These are phyloP conservation scores for Elsinoe perseae DNA, from an alignment of 2,329 filamentous ascomycete genomes.

Conservation along the genomic window DNA sequence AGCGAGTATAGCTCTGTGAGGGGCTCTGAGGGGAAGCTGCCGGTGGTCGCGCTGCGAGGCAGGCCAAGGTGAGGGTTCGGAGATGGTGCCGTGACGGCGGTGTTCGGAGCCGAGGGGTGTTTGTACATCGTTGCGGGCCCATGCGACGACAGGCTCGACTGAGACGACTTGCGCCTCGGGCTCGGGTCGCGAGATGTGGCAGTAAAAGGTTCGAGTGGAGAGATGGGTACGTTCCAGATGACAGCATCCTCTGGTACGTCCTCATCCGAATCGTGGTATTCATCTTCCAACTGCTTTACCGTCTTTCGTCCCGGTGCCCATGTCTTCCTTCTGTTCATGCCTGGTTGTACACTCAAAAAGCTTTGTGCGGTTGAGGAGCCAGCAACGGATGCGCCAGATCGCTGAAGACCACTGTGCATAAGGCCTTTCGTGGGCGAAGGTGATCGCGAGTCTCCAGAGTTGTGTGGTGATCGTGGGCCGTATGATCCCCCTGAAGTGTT, in stretches of 20 bases:
- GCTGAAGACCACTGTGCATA: neutral
- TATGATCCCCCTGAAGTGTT: slow-evolving; percentile 1
- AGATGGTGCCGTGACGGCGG: slow-evolving; percentile 6
- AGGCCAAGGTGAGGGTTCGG: slow-evolving; percentile 7
- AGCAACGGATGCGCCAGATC: slow-evolving; percentile 10
- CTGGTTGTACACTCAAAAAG: neutral
- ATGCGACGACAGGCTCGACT: slow-evolving; percentile 22
- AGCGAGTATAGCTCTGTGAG: slow-evolving; percentile 19
- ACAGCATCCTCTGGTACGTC: slow-evolving; percentile 69
- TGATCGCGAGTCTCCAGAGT: slow-evolving; percentile 3
- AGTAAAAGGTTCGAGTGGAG: slow-evolving; percentile 44
- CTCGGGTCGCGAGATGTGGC: slow-evolving; percentile 24
- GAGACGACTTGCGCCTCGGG: slow-evolving; percentile 28
- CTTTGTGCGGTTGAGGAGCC: slow-evolving; percentile 1
- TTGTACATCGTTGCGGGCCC: slow-evolving; percentile 18
- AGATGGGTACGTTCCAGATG: slow-evolving; percentile 75
- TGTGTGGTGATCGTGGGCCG: slow-evolving; percentile 4
- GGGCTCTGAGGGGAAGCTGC: slow-evolving; percentile 23
- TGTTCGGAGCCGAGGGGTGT: slow-evolving; percentile 11
- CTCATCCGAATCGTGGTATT: slow-evolving; percentile 72
- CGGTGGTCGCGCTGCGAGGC: slow-evolving; percentile 27
- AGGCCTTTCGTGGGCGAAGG: slow-evolving; percentile 11
- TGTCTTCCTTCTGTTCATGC: slow-evolving; percentile 32
- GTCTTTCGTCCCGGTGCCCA: slow-evolving; percentile 68
- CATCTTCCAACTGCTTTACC: slow-evolving; percentile 61